These are phyloP conservation scores for Scleromitrula shiraiana DNA, from an alignment of 2,329 filamentous ascomycete genomes.

Conservation along the genomic window DNA sequence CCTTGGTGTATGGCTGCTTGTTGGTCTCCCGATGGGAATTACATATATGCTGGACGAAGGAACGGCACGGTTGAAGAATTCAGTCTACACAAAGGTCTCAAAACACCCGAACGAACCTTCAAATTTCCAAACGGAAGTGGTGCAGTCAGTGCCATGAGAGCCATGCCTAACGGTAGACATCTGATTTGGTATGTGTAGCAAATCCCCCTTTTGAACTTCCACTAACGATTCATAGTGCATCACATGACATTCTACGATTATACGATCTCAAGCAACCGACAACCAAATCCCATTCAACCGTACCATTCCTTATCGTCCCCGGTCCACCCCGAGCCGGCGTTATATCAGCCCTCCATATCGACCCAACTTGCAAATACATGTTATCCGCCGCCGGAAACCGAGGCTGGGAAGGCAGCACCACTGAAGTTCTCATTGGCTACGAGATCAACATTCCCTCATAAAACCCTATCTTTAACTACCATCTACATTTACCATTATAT, in stretches of 20 bases:
- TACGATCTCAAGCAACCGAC: slow-evolving; percentile 71
- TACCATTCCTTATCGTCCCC: slow-evolving; percentile 93
- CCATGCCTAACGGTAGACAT: slow-evolving; percentile 90
- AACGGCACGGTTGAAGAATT: slow-evolving; percentile 94
- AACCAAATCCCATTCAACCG: slow-evolving; percentile 63
- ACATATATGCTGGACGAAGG: slow-evolving; percentile 82
- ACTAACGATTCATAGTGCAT: slow-evolving; percentile 50
- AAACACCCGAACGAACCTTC: slow-evolving; percentile 68
- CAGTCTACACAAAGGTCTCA: slow-evolving; percentile 71
- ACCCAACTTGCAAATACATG: slow-evolving; percentile 84
- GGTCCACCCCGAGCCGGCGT: slow-evolving; percentile 78
- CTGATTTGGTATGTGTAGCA: slow-evolving; percentile 62
- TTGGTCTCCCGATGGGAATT: slow-evolving; percentile 94
- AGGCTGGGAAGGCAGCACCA: slow-evolving; percentile 87
- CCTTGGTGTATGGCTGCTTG: slow-evolving; percentile 98
- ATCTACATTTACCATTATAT: no score
- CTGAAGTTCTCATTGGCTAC: slow-evolving; percentile 89
- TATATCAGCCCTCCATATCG: slow-evolving; percentile 77
- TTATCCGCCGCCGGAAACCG: slow-evolving; percentile 84
- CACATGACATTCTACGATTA: slow-evolving; percentile 84
- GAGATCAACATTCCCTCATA: slow-evolving; percentile 52
- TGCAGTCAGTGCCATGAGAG: slow-evolving; percentile 75
- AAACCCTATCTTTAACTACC: slow-evolving; percentile 1
- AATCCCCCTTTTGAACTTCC: neutral
- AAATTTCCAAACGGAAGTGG: slow-evolving; percentile 86